Evolutionary conservation across 305 asterid species (phyloP).

Genomic region (Nicotiana rustica): DNA sequence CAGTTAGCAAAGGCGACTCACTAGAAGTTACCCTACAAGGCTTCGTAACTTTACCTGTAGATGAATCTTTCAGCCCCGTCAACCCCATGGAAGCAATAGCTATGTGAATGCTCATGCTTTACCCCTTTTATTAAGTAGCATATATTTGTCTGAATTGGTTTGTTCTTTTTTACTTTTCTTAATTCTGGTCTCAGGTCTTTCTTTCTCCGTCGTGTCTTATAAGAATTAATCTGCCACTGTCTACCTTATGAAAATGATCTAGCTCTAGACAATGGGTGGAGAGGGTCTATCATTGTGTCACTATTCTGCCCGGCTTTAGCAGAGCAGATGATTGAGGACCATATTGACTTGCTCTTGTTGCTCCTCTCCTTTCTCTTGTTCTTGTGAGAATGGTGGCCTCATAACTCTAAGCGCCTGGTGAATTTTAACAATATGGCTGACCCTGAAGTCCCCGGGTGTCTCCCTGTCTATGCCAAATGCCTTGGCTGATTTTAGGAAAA

Average conservation of each 20-base stretch:
- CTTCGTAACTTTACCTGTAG: no score
- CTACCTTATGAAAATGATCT: no score
- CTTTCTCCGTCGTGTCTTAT: not conserved
- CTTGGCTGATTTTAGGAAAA: no score
- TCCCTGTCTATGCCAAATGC: conserved; percentile 43
- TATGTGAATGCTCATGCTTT: not conserved
- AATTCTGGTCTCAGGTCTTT: not conserved
- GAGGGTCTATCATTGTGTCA: no score
- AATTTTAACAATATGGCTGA: conserved; percentile 45
- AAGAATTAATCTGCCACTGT: no score
- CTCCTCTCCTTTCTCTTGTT: not conserved
- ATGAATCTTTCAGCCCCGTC: no score
- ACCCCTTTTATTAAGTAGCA: no score
- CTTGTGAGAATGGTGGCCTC: conserved; percentile 42
- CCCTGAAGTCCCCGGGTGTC: conserved; percentile 56
- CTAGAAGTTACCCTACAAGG: no score
- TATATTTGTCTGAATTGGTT: not conserved
- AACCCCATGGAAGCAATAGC: no score
- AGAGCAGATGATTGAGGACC: conserved; percentile 48
- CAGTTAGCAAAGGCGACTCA: no score
- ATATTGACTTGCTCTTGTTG: not conserved
- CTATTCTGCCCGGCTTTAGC: conserved; percentile 48
- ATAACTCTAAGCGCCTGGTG: conserved; percentile 48
- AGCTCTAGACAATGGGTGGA: no score
- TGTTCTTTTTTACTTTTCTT: not conserved